Conservation (phyloP, 1,284 basidiomycete species). For the Amylostereum areolatum region DNA sequence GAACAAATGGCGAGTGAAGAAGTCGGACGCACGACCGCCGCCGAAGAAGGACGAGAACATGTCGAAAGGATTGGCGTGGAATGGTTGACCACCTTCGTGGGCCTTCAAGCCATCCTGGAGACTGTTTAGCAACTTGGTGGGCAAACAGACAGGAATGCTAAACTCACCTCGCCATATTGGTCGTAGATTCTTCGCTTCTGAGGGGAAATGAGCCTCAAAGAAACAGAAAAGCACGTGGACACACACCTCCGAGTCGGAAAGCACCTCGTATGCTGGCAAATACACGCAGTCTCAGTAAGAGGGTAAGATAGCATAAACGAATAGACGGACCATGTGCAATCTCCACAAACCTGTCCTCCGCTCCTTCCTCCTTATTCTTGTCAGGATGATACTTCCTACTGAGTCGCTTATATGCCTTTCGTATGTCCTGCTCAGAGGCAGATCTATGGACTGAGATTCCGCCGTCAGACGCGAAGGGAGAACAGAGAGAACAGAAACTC, state of each 20-base stretch:
- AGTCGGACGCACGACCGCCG: slow-evolving; percentile 48
- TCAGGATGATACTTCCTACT: slow-evolving; percentile 91
- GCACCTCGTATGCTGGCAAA: slow-evolving; percentile 80
- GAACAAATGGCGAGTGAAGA: not conserved
- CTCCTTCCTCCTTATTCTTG: slow-evolving; percentile 82
- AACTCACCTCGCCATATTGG: slow-evolving; percentile 74
- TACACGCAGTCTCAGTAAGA: slow-evolving; percentile 2
- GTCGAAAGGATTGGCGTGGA: slow-evolving; percentile 83
- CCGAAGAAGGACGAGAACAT: slow-evolving; percentile 92
- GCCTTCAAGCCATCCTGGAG: slow-evolving; percentile 79
- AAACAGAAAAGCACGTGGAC: not conserved
- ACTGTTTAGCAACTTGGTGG: not conserved
- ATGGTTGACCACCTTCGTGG: slow-evolving; percentile 71
- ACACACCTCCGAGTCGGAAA: slow-evolving; percentile 74
- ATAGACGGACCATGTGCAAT: slow-evolving; percentile 70
- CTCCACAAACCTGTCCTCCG: slow-evolving; percentile 84
- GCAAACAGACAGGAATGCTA: not conserved
- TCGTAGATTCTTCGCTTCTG: slow-evolving; percentile 92
- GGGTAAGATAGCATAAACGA: not conserved
- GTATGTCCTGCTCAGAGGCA: slow-evolving; percentile 83
- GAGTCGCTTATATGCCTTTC: slow-evolving; percentile 86
- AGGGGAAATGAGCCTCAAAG: slow-evolving; percentile 2
- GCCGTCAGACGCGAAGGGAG: not conserved
- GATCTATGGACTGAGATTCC: slow-evolving; percentile 59
- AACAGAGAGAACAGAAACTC: slow-evolving; percentile 24